Conservation (phyloP, 2,329 filamentous ascomycete species). For the Exophiala sp. region DNA sequence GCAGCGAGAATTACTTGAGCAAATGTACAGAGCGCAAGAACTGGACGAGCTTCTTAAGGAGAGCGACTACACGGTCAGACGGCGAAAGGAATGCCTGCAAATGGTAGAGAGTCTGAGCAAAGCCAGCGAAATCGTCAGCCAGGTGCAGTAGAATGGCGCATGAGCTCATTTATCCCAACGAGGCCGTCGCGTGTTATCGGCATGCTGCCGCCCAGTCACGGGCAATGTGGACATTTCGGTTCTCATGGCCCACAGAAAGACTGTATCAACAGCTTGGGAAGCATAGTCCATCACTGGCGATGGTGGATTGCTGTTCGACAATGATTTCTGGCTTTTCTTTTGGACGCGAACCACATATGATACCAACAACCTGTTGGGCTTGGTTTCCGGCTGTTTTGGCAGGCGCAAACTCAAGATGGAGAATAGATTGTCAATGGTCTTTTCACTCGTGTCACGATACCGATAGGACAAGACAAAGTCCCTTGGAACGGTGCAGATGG, state of each 20-base stretch:
- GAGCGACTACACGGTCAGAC: constrained; percentile 89
- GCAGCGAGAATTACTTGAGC: constrained; percentile 92
- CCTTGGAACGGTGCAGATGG: no score
- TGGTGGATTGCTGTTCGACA: not conserved
- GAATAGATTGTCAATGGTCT: not conserved
- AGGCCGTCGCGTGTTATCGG: no score
- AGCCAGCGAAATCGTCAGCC: constrained; percentile 92
- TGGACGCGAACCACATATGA: constrained; percentile 5
- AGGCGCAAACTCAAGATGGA: constrained; percentile 3
- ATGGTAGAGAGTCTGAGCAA: constrained; percentile 92
- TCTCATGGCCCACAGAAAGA: no score
- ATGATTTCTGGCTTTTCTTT: not conserved
- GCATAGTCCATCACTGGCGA: not conserved
- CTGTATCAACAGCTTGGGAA: no score
- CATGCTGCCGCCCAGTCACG: no score
- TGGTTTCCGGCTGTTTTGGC: constrained; percentile 5
- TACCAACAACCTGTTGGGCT: constrained; percentile 6
- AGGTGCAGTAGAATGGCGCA: constrained; percentile 49
- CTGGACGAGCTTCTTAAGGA: constrained; percentile 95
- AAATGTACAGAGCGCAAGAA: constrained; percentile 90
- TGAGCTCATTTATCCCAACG: not conserved
- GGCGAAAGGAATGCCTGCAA: constrained; percentile 96
- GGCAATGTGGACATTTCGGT: no score
- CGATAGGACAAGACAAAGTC: not conserved
- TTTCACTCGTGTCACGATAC: not conserved